Conservation (phyloP, 2,329 filamentous ascomycete species). For the Fusarium mangiferae region DNA sequence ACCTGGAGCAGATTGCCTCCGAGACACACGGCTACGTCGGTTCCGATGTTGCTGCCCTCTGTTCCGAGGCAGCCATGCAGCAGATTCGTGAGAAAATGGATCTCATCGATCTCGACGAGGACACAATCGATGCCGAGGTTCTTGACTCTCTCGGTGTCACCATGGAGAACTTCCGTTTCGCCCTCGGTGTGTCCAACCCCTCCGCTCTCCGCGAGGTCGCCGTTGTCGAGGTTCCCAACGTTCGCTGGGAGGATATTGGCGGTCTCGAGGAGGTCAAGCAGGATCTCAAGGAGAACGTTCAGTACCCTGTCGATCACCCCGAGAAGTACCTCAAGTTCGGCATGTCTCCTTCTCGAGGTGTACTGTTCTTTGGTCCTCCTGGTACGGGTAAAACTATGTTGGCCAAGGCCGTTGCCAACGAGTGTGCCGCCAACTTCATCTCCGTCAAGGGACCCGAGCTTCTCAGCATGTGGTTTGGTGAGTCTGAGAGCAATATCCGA, state of each 20-base stretch:
- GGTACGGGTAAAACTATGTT: constrained; percentile 99
- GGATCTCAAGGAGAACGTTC: constrained; percentile 98
- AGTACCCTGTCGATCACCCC: constrained; percentile 98
- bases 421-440: constrained; percentile 99
- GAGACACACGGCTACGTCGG: constrained; percentile 99
- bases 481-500: constrained; percentile 99
- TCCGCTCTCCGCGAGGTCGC: constrained; percentile 98
- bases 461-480: constrained; percentile 99
- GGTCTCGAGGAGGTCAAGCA: constrained; percentile 98
- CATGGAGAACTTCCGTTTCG: constrained; percentile 99
- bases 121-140: constrained; percentile 98
- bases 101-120: constrained; percentile 97
- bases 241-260: constrained; percentile 99
- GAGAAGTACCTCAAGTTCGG: constrained; percentile 99
- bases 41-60: constrained; percentile 97
- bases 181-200: constrained; percentile 97
- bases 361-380: constrained; percentile 97
- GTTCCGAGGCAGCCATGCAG: constrained; percentile 99
- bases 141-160: constrained; percentile 98
- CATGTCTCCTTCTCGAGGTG: constrained; percentile 96
- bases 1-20: constrained; percentile 93
- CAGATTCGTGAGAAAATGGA: constrained; percentile 99
- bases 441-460: constrained; percentile 98
- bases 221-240: constrained; percentile 98
- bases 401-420: constrained; percentile 99